Percentiles rank a stretch among this genome's conserved stretches.
phyloP scores from a whole-genome alignment of 805 yeast genomes.

The Starmerella davenportii region DNA sequence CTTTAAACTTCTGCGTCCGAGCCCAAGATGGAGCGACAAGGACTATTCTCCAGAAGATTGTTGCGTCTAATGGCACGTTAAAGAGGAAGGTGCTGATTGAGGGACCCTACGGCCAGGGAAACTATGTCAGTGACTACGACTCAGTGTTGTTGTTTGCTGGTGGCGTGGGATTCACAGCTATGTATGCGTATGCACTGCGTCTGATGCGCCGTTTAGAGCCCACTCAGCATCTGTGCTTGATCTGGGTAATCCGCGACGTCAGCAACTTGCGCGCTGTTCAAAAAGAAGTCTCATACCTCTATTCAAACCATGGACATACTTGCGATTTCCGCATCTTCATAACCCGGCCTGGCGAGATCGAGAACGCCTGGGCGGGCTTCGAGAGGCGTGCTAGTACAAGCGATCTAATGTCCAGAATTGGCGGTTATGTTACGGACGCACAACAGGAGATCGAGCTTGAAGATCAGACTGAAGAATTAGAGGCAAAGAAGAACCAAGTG shows the following conservation, averaged over 20 bases:
- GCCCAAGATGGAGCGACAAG: constrained; percentile 39
- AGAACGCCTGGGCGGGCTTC: background rate
- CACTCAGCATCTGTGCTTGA: constrained; percentile 11
- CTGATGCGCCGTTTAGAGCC: constrained; percentile 6
- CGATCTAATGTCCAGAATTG: background rate
- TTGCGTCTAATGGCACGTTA: constrained; percentile 16
- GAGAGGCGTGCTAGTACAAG: constrained; percentile 1
- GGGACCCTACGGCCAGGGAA: constrained; percentile 41
- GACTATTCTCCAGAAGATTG: constrained; percentile 23
- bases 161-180: constrained; percentile 47
- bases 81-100: constrained; percentile 32
- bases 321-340: constrained; percentile 11
- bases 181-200: constrained; percentile 31
- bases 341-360: constrained; percentile 7
- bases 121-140: constrained; percentile 31
- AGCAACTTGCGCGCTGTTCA: constrained; percentile 35
- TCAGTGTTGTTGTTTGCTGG: constrained; percentile 40
- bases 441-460: background rate
- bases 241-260: constrained; percentile 20
- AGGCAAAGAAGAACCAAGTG: background rate
- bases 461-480: background rate
- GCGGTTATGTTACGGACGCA: background rate
- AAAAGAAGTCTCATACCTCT: constrained; percentile 31
- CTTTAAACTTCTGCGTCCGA: constrained; percentile 32
- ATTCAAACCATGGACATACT: background rate